Conservation (phyloP, 352 stramenopile species). For the Globisporangium nagaii region DNA sequence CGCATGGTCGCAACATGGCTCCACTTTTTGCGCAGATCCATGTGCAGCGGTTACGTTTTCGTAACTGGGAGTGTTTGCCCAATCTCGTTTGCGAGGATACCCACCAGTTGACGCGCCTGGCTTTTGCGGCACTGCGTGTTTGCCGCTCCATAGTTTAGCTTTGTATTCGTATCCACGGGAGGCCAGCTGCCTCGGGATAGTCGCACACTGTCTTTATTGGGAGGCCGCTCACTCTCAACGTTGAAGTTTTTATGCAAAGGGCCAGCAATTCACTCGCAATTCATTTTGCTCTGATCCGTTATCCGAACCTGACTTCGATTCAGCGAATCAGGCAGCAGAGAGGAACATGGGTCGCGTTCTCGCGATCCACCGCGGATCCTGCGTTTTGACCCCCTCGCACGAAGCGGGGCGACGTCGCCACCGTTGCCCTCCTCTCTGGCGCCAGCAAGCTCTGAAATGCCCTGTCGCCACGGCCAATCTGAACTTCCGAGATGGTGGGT, state of each 20-base stretch:
- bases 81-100: not conserved
- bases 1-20: too few relatives aligned
- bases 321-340: conserved; percentile 33
- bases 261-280: too few relatives aligned
- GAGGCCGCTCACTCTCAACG: not conserved
- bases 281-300: too few relatives aligned
- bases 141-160: not conserved
- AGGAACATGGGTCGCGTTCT: conserved; percentile 49
- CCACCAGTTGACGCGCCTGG: not conserved
- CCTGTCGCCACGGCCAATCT: too few relatives aligned
- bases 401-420: not conserved
- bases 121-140: conserved; percentile 1
- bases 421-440: not conserved
- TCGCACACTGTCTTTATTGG: too few relatives aligned
- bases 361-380: not conserved
- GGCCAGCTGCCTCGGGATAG: too few relatives aligned
- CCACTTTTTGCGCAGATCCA: too few relatives aligned
- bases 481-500: too few relatives aligned
- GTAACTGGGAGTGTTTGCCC: not conserved
- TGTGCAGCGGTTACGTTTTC: too few relatives aligned
- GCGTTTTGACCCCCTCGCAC: not conserved
- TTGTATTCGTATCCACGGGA: too few relatives aligned
- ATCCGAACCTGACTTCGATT: not conserved
- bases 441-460: too few relatives aligned
- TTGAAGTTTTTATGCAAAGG: too few relatives aligned